Evolutionary conservation across 768 basidiomycete species (phyloP).

Genomic region (Podaxis rugospora): DNA sequence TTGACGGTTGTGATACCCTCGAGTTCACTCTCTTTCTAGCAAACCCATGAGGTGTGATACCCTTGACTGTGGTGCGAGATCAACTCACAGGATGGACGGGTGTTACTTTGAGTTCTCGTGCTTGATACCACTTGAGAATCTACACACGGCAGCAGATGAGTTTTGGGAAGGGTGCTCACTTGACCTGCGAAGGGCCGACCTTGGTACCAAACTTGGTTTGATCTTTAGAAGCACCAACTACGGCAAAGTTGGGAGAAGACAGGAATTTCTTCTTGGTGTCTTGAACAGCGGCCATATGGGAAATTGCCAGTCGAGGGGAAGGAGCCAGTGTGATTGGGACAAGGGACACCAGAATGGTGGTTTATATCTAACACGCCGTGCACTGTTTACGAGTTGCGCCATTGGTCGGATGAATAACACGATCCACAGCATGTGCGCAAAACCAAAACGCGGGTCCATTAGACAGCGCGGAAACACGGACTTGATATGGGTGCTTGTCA

Average conservation of each 20-base stretch:
- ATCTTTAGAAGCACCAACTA: conserved; percentile 82
- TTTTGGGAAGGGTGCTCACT: not conserved
- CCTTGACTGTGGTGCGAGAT: not conserved
- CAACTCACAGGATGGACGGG: conserved; percentile 70
- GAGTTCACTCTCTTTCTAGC: conserved; percentile 64
- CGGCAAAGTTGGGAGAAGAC: conserved; percentile 61
- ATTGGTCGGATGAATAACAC: conserved; percentile 3
- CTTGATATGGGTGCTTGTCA: not conserved
- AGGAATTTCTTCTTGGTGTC: conserved; percentile 56
- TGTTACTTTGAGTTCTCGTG: conserved; percentile 51
- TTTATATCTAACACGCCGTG: conserved; percentile 1
- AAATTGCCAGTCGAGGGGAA: not conserved
- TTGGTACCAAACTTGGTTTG: conserved; percentile 75
- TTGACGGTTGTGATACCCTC: conserved; percentile 59
- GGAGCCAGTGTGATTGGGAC: not conserved
- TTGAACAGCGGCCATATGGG: conserved; percentile 18
- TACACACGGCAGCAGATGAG: conserved; percentile 22
- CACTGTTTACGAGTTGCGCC: conserved; percentile 3
- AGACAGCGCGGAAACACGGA: not conserved
- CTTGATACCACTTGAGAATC: conserved; percentile 78
- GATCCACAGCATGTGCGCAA: not conserved
- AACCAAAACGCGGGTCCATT: not conserved
- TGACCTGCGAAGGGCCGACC: conserved; percentile 27
- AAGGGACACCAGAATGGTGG: not conserved
- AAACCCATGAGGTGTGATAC: not conserved